phyloP scores from a whole-genome alignment of 441 rosid species.

The Erodium moschatum region DNA sequence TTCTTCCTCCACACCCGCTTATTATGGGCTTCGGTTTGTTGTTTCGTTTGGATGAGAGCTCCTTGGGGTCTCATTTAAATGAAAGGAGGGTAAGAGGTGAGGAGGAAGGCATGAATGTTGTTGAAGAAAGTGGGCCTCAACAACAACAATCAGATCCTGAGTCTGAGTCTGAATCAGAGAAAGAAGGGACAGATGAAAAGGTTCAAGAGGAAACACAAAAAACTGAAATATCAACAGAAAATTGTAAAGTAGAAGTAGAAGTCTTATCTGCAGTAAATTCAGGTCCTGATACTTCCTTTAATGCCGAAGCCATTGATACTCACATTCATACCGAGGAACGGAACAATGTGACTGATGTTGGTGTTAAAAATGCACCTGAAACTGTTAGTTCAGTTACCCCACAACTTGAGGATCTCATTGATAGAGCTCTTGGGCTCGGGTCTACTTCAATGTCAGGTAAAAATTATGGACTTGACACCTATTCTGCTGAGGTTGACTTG shows the following conservation, averaged over 20 bases:
- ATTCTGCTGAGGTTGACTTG: conserved; percentile 35
- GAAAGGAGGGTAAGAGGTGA: conserved; percentile 96
- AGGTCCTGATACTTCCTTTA: conserved; percentile 12
- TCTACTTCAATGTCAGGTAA: conserved; percentile 40
- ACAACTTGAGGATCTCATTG: conserved; percentile 84
- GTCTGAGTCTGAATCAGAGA: conserved; percentile 41
- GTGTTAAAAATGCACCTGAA: conserved; percentile 25
- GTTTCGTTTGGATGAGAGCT: conserved; percentile 96
- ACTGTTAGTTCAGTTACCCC: conserved; percentile 40
- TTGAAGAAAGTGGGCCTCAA: conserved; percentile 46
- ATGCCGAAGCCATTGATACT: conserved; percentile 23
- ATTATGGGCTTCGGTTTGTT: conserved; percentile 94
- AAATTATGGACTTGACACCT: conserved; percentile 34
- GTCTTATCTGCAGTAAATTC: conserved; percentile 13
- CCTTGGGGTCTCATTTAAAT: conserved; percentile 90
- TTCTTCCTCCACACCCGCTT: conserved; percentile 95
- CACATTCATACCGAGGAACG: conserved; percentile 25
- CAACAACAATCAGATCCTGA: conserved; percentile 31
- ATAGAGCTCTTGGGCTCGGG: conserved; percentile 88
- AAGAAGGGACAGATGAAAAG: conserved; percentile 32
- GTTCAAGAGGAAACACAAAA: conserved; percentile 2
- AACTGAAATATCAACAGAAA: conserved; percentile 14
- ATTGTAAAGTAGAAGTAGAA: not conserved
- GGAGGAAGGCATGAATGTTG: conserved; percentile 63
- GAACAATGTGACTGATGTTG: conserved; percentile 24